Evolutionary conservation across 2,329 filamentous ascomycete species (phyloP), one percentile per base, ranked within the genome.

Genomic region (Fusarium marasasianum): DNA sequence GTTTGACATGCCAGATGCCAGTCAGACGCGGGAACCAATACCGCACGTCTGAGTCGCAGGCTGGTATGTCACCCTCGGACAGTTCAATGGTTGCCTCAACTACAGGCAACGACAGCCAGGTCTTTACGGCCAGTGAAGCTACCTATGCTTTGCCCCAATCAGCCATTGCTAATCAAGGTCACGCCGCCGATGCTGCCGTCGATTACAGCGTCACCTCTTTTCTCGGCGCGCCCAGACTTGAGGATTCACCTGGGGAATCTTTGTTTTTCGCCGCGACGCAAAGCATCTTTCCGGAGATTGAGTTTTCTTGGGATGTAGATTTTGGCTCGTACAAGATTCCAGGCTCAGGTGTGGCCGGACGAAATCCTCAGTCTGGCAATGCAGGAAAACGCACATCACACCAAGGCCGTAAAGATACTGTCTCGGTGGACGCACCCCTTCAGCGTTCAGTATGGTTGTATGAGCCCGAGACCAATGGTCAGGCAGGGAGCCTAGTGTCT

Each of bases 1-100:
- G 74, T 33, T 63, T 78, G 41, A 57, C 68, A 33, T 78, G 76
- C 31, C 76, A 78, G 59, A 78, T 78, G 76, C 76, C 76, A 37
- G 63, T 67, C n/a, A 71, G 76, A 50, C 76, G 76, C 7, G 69
- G 73, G 24, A 76, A 73, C 40, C 76, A 78, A 54, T 78, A 78
- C 40, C 69, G 76, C 26, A 78, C 76, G 15, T 77, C 76, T 20
- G 76, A 78, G 48, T 76, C 74, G 38, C 76, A 78, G 43, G 57
- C 64, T 37, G 74, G 66, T 38, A 71, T 77, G 56, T 78, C 76
- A 13, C 76, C 76, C 13, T 76, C 74, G 11, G 76, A 76, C 29
- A 73, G 73, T 29, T 76, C 76, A 26, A 76, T 69, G 40, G 63
- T 77, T 54, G 63, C 71, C 35, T 76, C 76, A 5, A 71, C 61